Base-by-base conservation (phyloP, 139 green algal genomes). In the Diplosphaera chodatii region DNA sequence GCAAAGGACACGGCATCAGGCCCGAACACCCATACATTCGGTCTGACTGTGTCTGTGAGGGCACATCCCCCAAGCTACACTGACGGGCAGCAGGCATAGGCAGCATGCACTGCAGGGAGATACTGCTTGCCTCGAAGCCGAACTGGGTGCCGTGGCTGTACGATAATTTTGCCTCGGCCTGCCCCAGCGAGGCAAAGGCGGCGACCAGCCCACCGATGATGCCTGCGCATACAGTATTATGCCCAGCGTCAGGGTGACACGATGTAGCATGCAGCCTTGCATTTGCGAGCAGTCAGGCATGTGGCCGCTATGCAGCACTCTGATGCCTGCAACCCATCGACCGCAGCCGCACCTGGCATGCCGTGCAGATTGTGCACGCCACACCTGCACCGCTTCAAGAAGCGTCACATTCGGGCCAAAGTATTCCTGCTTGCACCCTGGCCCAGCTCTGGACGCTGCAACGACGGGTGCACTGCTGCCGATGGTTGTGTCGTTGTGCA, bases 321-420 rank as follows among this genome's bases (percentile, higher is more conserved):
- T n/a, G n/a, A n/a, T n/a, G n/a, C n/a, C n/a, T n/a, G n/a, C n/a
- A n/a, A n/a, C n/a, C n/a, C n/a, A n/a, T n/a, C n/a, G n/a, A 10
- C 6, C 37, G 37, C 37, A 48, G 8, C 8, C 25, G 5, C 25
- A 27, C 74, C 81, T 29, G 83, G 82, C 56, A 84, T 75, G 56
- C 82, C 84, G 40, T 89, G 86, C 34, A 91, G 86, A 76, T 90
- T 91, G 76, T 88, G 77, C 13, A 91, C 80, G 13, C 86, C 86
- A 25, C 48, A 59, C 48, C 48, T 59, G 48, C 48, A 18, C 10
- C 37, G 10, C 10, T 8, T 21, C n/a, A n/a, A n/a, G 37, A 48
- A 48, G 37, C 37, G 13, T 48, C 10, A 13, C 10, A 48, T 21
- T 8, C 37, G 37, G 37, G 13, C 37, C 10, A 48, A 13, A 48